A percentile compares a stretch with the other conserved stretches of the same genome.
phyloP scores from a whole-genome alignment of 1,284 basidiomycete genomes.

The Anthracocystis walkeri region DNA sequence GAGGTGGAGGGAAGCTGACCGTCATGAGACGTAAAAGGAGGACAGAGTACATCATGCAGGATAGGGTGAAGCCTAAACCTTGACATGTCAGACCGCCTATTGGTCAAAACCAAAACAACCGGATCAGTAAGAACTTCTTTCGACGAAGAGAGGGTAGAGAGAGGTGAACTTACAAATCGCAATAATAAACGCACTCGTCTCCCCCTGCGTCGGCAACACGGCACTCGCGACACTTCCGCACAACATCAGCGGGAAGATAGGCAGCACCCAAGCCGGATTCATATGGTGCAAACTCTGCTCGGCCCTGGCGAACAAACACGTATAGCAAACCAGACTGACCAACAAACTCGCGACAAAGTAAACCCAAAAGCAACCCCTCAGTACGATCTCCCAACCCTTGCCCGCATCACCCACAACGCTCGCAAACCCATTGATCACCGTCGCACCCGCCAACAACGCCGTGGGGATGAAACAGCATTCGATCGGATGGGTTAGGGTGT shows the following conservation, averaged over 20 bases:
- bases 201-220: slow-evolving; percentile 16
- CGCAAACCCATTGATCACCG: slow-evolving; percentile 22
- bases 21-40: slow-evolving; percentile 41
- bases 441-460: slow-evolving; percentile 26
- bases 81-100: slow-evolving; percentile 32
- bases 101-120: too few species aligned
- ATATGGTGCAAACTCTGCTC: slow-evolving; percentile 37
- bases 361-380: slow-evolving; percentile 25
- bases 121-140: too few species aligned
- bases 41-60: slow-evolving; percentile 42
- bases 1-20: slow-evolving; percentile 22
- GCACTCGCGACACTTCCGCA: slow-evolving; percentile 28
- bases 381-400: not conserved
- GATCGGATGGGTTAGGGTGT: slow-evolving; percentile 34
- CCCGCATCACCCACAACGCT: not conserved
- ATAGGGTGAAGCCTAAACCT: slow-evolving; percentile 35
- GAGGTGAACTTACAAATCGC: slow-evolving; percentile 9
- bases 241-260: slow-evolving; percentile 55
- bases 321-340: slow-evolving; percentile 24
- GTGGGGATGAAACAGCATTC: slow-evolving; percentile 49
- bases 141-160: too few species aligned
- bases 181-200: slow-evolving; percentile 12
- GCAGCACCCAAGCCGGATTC: slow-evolving; percentile 45
- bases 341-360: slow-evolving; percentile 14
- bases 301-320: slow-evolving; percentile 3